Evolutionary conservation across 2,329 filamentous ascomycete species (phyloP), one percentile per base, ranked within the genome.

Genomic region (Fusarium xylarioides): DNA sequence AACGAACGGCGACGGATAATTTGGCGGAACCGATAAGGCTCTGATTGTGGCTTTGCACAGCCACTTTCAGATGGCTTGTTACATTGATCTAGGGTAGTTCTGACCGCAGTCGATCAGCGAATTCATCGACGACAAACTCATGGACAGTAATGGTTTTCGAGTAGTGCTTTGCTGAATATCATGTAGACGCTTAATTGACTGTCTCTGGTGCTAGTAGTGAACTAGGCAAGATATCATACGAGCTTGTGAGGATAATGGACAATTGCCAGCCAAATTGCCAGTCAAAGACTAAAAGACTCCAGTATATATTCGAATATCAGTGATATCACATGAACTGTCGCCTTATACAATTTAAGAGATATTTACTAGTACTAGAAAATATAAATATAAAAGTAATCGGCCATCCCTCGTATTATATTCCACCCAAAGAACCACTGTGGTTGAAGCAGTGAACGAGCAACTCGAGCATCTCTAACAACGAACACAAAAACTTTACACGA

Each of bases 1-100:
- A 74, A 73, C 60, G 21, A 37, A 21, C 68, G 60, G 71, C n/a
- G 21, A 43, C 64, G 71, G 73, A 74, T 72, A 69, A 67, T 57
- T 42, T 34, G 30, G 26, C 67, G 42, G 46, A 52, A 46, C 6
- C 18, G 42, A 40, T 38, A 50, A 38, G 34, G 19, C 32, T n/a
- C 3, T 58, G 54, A 7, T 2, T 53, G 62, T 56, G 67, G 67
- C 67, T 69, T 30, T 46, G 47, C 58, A 66, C 63, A 72, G 71
- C 71, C 68, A 74, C 64, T 49, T 10, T 3, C 3, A 7, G 5
- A 32, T 23, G 37, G n/a, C 19, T 49, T 7, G 16, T 21, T 18
- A 9, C 18, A 12, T 11, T 43, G 42, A 23, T 69, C 21, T 32
- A 69, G 66, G 66, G 66, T 69, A 68, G 28, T 15, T 42, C 21